These are phyloP conservation scores for Henckelia pumila DNA, from an alignment of 257 asterid species.

Conservation along the genomic window DNA sequence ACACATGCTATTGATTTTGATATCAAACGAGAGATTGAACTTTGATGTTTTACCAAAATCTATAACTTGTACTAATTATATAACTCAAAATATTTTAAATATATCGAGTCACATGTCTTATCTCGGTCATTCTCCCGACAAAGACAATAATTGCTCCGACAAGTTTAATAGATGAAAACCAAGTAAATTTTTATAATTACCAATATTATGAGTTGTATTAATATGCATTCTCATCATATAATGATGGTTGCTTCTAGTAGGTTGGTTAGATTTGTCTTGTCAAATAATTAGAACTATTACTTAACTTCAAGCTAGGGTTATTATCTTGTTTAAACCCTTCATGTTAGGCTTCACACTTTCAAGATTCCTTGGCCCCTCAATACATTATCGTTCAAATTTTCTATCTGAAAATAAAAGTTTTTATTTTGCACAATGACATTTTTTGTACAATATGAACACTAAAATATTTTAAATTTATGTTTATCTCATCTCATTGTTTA, in stretches of 20 bases:
- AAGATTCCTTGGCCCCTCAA: slow-evolving; percentile 35
- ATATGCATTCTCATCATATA: slow-evolving; percentile 22
- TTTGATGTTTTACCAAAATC: too few relatives aligned
- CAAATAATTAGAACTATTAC: slow-evolving; percentile 34
- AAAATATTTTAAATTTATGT: too few relatives aligned
- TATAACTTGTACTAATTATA: too few relatives aligned
- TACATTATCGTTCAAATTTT: neutral
- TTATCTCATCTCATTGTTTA: too few relatives aligned
- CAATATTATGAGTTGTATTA: neutral
- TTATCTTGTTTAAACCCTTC: slow-evolving; percentile 19
- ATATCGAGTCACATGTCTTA: too few relatives aligned
- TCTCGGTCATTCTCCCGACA: too few relatives aligned
- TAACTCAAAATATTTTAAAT: too few relatives aligned
- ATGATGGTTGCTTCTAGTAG: slow-evolving; percentile 34
- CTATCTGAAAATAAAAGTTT: too few relatives aligned
- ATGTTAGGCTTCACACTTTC: slow-evolving; percentile 19
- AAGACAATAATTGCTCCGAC: too few relatives aligned
- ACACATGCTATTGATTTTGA: too few relatives aligned
- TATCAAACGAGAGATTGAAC: too few relatives aligned
- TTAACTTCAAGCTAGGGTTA: slow-evolving; percentile 28
- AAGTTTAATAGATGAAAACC: too few relatives aligned
- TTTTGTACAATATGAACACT: slow-evolving; percentile 1
- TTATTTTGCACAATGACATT: neutral
- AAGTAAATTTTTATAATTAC: neutral
- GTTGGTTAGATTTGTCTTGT: slow-evolving; percentile 39